Conservation (phyloP, 1,284 basidiomycete species). For the Ganoderma lucidum region DNA sequence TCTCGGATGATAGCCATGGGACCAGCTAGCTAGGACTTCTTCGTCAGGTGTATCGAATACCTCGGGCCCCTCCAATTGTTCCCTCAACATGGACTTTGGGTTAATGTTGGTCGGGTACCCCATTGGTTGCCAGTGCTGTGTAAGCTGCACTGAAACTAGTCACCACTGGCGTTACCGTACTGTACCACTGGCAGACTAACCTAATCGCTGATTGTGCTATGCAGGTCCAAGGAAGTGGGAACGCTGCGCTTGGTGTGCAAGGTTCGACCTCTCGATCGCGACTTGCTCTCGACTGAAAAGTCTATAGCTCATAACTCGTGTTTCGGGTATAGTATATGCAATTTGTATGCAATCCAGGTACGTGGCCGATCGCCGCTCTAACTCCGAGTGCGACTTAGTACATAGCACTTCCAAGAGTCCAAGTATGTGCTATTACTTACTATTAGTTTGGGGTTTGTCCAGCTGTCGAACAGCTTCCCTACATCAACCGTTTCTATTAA, state of each 20-base stretch:
- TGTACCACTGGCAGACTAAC: background rate
- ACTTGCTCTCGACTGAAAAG: background rate
- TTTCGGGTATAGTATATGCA: background rate
- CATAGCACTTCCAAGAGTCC: too few relatives aligned
- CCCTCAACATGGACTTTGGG: too few relatives aligned
- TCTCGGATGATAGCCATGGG: too few relatives aligned
- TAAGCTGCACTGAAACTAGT: background rate
- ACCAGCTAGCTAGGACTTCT: too few relatives aligned
- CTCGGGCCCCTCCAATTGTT: background rate
- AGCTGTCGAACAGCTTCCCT: background rate
- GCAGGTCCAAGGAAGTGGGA: background rate
- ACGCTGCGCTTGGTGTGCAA: background rate
- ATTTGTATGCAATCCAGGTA: background rate
- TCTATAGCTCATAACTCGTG: background rate
- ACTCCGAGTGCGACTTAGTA: background rate
- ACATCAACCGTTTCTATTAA: background rate
- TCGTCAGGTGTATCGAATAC: too few relatives aligned
- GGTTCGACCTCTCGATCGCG: background rate
- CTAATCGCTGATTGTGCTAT: background rate
- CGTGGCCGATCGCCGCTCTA: slow-evolving; percentile 1
- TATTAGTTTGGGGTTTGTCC: background rate
- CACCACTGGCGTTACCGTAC: background rate
- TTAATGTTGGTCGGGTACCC: too few relatives aligned
- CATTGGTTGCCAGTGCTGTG: background rate
- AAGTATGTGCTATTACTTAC: background rate